Evolutionary conservation across 805 yeast genomes (phyloP).

Genomic region (Pichia occidentalis): DNA sequence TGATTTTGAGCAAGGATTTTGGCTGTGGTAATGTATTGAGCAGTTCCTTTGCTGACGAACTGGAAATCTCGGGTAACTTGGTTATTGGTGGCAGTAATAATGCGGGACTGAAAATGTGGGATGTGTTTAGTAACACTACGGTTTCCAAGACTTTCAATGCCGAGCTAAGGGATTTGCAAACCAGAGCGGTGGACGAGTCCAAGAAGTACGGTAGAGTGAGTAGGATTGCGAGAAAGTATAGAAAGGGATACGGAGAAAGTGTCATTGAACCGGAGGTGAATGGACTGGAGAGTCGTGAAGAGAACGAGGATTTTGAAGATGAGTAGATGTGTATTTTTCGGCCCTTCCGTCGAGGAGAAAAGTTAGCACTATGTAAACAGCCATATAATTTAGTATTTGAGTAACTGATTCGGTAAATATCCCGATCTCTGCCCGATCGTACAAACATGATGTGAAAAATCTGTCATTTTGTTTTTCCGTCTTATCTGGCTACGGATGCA

Average conservation of each 20-base stretch:
- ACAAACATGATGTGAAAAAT: too few relatives aligned
- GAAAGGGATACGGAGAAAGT: conserved; percentile 42
- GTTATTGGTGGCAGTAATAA: conserved; percentile 76
- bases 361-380: too few relatives aligned
- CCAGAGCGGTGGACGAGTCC: conserved; percentile 53
- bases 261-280: conserved; percentile 60
- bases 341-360: too few relatives aligned
- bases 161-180: conserved; percentile 50
- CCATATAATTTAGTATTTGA: too few relatives aligned
- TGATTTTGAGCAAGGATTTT: conserved; percentile 86
- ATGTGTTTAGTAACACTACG: conserved; percentile 72
- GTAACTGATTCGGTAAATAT: conserved; percentile 1
- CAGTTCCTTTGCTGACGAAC: conserved; percentile 77
- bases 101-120: conserved; percentile 88
- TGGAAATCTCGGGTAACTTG: conserved; percentile 72
- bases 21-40: conserved; percentile 91
- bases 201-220: conserved; percentile 51
- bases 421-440: conserved; percentile 1
- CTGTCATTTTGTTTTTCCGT: too few relatives aligned
- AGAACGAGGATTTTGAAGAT: conserved; percentile 35
- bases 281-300: conserved; percentile 55
- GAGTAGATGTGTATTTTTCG: conserved; percentile 1
- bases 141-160: conserved; percentile 64
- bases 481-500: too few relatives aligned
- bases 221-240: conserved; percentile 70